These are phyloP conservation scores for Leucosporidium scottii DNA, from an alignment of 768 basidiomycete species.

Conservation along the genomic window DNA sequence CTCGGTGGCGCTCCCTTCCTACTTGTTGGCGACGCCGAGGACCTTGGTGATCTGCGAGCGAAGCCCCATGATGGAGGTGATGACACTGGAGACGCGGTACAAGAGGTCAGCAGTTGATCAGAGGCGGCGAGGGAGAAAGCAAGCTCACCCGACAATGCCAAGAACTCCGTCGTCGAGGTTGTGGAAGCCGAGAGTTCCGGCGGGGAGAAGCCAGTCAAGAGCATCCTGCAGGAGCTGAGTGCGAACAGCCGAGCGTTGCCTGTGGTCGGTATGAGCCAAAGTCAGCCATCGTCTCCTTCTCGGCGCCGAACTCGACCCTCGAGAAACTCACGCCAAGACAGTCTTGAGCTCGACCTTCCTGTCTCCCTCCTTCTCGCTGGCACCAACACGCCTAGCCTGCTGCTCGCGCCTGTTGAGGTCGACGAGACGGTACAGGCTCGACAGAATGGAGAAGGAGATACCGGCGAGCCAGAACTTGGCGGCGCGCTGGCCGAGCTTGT, in stretches of 20 bases:
- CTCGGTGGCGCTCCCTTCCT: too few species aligned
- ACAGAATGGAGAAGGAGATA: constrained; percentile 34
- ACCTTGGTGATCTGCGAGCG: constrained; percentile 35
- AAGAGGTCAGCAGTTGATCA: background rate
- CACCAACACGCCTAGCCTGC: constrained; percentile 37
- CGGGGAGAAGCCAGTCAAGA: constrained; percentile 84
- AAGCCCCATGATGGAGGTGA: constrained; percentile 38
- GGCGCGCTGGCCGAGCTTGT: constrained; percentile 28
- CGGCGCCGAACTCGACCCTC: background rate
- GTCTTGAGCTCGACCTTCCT: constrained; percentile 59
- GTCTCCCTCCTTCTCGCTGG: constrained; percentile 60
- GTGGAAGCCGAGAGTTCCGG: constrained; percentile 66
- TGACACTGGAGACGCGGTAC: constrained; percentile 6
- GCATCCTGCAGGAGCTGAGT: constrained; percentile 77
- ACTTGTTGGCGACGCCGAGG: constrained; percentile 9
- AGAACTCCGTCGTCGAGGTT: constrained; percentile 75
- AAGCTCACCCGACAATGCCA: constrained; percentile 72
- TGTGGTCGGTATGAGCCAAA: constrained; percentile 7
- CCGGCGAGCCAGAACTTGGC: constrained; percentile 35
- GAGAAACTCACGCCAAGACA: background rate
- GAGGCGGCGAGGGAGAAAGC: constrained; percentile 17
- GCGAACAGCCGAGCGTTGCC: constrained; percentile 57
- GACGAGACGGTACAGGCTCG: constrained; percentile 32
- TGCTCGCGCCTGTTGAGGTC: constrained; percentile 32
- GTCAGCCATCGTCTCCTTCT: background rate